These are phyloP conservation scores for Acacia crassicarpa DNA, from an alignment of 306 rosid species.

Conservation along the genomic window DNA sequence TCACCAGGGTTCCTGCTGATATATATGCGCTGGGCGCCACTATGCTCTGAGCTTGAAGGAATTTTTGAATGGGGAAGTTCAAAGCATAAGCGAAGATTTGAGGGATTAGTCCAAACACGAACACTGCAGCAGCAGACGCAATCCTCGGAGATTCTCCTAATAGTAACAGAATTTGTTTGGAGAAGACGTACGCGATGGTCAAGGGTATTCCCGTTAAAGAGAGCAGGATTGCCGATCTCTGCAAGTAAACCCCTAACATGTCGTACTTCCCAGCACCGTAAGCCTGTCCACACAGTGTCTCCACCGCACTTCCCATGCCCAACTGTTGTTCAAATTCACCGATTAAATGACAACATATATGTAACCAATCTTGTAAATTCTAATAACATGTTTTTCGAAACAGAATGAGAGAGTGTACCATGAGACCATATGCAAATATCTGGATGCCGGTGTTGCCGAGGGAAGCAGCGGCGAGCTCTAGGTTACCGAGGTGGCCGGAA, in stretches of 20 bases:
- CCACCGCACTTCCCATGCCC: constrained; percentile 96
- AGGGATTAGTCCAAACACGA: constrained; percentile 74
- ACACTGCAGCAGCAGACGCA: constrained; percentile 51
- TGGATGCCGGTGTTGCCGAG: constrained; percentile 74
- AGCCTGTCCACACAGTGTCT: constrained; percentile 86
- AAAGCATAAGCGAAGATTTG: constrained; percentile 75
- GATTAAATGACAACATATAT: not conserved
- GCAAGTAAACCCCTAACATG: constrained; percentile 69
- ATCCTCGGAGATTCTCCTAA: constrained; percentile 58
- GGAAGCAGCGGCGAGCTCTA: constrained; percentile 74
- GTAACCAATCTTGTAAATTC: no score
- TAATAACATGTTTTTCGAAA: no score
- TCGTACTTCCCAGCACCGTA: constrained; percentile 60
- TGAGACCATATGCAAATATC: constrained; percentile 67
- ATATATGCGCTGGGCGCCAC: constrained; percentile 73
- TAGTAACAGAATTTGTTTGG: constrained; percentile 43
- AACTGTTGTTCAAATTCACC: constrained; percentile 36
- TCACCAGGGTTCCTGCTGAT: constrained; percentile 46
- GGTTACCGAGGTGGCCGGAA: constrained; percentile 73
- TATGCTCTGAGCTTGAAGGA: constrained; percentile 78
- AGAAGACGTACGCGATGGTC: constrained; percentile 41
- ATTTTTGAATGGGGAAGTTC: constrained; percentile 80
- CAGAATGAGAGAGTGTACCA: constrained; percentile 34
- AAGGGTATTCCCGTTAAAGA: constrained; percentile 24
- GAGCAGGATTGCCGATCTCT: constrained; percentile 64